Evolutionary conservation across 768 basidiomycete genomes (phyloP), one percentile per base, ranked within the genome.

Genomic region (Mycena epipterygia): DNA sequence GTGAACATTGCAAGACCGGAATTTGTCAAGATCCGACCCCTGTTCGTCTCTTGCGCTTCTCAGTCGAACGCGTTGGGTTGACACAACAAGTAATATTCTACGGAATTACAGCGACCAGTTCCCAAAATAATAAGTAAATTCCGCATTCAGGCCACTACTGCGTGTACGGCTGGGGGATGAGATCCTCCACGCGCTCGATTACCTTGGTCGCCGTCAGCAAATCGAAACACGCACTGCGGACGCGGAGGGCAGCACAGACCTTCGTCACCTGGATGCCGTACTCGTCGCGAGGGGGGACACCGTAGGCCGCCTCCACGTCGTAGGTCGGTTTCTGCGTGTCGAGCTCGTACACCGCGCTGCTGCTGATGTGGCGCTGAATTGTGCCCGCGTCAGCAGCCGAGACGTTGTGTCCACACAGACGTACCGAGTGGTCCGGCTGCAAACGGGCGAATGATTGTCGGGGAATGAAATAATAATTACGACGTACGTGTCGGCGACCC

Each of bases 241-340:
- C 64, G n/a, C 12, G 29, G 30, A 30, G 44, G 48, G 35, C 17
- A 30, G 21, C 21, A 70, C 75, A 4, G 9, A 81, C 84, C 78
- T 82, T 83, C 9, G 84, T 83, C 32, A 84, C 80, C 25, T 81
- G 82, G 42, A 85, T 82, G 9, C 83, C 84, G 33, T 80, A 83
- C 63, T 81, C 81, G 1, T 67, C 51, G 8, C 35, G 71, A 21
- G 63, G 5, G 21, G 57, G 64, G 48, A 17, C 21, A 5, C 39
- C 61, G 41, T 49, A 73, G 9, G 60, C 41, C 11, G 59, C 25
- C 60, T 73, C 72, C 17, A 49, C 64, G n/a, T 70, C 72, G 61
- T 73, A 74, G 11, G 53, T 52, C 8, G 73, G 69, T 46, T 78
- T 80, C 17, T 74, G 76, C 25, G 76, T 77, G 11, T 82, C 79